Evolutionary conservation across 352 stramenopile species (phyloP), one percentile per base, ranked within the genome.

Genomic region (Globisporangium parvum): DNA sequence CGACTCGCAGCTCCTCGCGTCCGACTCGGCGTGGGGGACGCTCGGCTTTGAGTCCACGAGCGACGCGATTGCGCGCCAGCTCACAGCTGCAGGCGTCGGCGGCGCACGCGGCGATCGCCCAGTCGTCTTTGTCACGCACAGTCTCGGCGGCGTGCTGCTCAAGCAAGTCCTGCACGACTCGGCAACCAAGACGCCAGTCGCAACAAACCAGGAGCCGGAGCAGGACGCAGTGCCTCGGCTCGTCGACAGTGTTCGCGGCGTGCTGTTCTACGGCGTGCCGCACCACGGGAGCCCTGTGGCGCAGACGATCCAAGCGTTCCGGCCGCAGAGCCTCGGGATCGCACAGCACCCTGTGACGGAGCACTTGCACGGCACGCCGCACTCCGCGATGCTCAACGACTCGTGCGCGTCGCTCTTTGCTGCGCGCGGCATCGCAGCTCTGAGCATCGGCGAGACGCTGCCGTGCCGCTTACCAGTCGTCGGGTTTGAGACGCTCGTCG

Each of bases 81-180:
- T 94, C 3, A 56, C 79, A 21, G 73, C 75, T 0, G 84, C 84
- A 1, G 70, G 73, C 11, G 77, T 94, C 6, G 84, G 84, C 24
- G 68, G 65, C 47, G 68, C 63, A 10, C 28, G 20, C 35, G 66
- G 77, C 37, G 37, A 42, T 28, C 79, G 81, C 9, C 84, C 84
- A 0, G 80, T 94, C 9, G 71, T 92, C 12, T 94, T 94, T 64
- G 80, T 94, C 41, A 91, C 82, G 6, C 84, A 94, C 57, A 91
- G 77, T 59, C 75, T 94, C n/a, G 84, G 84, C n/a, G 84, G 84
- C 8, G 69, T 92, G 6, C 57, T 94, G 33, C 57, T 94, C 11
- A 94, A 94, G 59, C 80, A 94, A 57, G 73, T 94, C 51, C 70
- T 94, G 23, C 63, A 89, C 26, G 71, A 88, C 44, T 76, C 76